Evolutionary conservation across 2,329 filamentous ascomycete species (phyloP).

Genomic region (Talaromyces islandicus): DNA sequence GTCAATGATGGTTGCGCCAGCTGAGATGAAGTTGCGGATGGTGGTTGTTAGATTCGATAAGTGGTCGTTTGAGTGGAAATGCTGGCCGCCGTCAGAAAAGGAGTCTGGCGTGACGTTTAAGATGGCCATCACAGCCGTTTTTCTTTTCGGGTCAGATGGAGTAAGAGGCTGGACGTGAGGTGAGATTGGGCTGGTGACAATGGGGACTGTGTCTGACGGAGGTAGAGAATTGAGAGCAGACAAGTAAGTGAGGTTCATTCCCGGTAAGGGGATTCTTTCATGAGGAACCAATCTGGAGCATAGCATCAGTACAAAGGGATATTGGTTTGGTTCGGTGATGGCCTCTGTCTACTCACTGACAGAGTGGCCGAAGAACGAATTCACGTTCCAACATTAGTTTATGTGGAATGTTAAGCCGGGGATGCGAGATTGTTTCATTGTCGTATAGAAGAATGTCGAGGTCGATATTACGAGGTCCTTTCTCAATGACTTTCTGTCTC

Average conservation of each 20-base stretch:
- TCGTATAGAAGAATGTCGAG: constrained; percentile 86
- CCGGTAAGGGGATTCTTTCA: constrained; percentile 25
- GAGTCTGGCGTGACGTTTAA: constrained; percentile 94
- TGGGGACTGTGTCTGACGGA: constrained; percentile 29
- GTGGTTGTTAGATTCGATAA: constrained; percentile 47
- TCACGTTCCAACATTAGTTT: constrained; percentile 80
- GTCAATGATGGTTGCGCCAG: constrained; percentile 80
- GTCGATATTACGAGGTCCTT: constrained; percentile 91
- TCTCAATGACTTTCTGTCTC: constrained; percentile 78
- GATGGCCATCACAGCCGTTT: constrained; percentile 85
- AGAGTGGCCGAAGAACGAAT: constrained; percentile 84
- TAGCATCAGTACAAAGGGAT: constrained; percentile 10
- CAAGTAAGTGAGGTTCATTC: constrained; percentile 26
- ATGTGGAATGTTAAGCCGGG: constrained; percentile 79
- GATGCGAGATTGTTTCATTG: constrained; percentile 57
- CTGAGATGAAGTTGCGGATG: constrained; percentile 56
- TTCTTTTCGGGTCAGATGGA: constrained; percentile 49
- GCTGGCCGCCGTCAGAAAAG: constrained; percentile 81
- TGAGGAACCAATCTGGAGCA: constrained; percentile 36
- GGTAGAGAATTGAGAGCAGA: constrained; percentile 28
- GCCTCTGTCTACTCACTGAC: constrained; percentile 34
- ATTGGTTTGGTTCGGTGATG: background rate
- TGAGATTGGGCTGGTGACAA: constrained; percentile 34
- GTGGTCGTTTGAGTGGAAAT: constrained; percentile 43
- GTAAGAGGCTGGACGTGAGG: constrained; percentile 48